Percentiles rank a stretch among this genome's conserved stretches.
Conservation (phyloP, 2,329 filamentous ascomycete genomes). For the Xylaria sp. region DNA sequence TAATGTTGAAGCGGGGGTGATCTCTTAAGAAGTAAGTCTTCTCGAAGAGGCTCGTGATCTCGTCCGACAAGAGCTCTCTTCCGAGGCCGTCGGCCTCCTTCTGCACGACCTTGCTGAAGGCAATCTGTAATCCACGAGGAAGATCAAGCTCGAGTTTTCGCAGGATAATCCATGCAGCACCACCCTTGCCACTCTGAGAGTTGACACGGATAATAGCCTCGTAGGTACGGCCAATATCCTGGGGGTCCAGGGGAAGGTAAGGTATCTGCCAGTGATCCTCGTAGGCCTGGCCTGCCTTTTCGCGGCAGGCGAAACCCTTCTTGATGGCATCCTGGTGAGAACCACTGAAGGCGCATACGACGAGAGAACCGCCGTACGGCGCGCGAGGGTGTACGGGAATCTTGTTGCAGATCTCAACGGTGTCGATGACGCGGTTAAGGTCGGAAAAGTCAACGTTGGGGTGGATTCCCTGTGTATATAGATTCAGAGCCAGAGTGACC, state of each 20-base stretch:
- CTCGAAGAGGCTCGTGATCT: slow-evolving; percentile 87
- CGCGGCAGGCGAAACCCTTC: slow-evolving; percentile 74
- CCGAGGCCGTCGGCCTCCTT: slow-evolving; percentile 71
- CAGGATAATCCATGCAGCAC: slow-evolving; percentile 89
- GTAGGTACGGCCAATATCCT: slow-evolving; percentile 94
- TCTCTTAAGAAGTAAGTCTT: slow-evolving; percentile 76
- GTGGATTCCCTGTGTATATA: slow-evolving; percentile 88
- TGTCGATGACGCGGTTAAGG: slow-evolving; percentile 76
- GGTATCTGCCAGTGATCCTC: slow-evolving; percentile 78
- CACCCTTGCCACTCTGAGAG: slow-evolving; percentile 91
- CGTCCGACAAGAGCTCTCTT: slow-evolving; percentile 74
- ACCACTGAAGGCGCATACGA: slow-evolving; percentile 85
- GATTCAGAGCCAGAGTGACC: slow-evolving; percentile 84
- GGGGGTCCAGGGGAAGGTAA: slow-evolving; percentile 87
- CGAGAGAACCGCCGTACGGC: slow-evolving; percentile 84
- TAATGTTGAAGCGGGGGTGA: slow-evolving; percentile 77
- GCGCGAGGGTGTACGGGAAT: slow-evolving; percentile 86
- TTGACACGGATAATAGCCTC: slow-evolving; percentile 98
- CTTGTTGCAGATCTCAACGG: slow-evolving; percentile 90
- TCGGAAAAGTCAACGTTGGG: slow-evolving; percentile 89
- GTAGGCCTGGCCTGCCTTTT: slow-evolving; percentile 51
- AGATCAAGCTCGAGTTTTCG: slow-evolving; percentile 85
- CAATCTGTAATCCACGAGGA: slow-evolving; percentile 84
- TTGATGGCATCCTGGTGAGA: slow-evolving; percentile 96
- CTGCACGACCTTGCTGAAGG: slow-evolving; percentile 85